Evolutionary conservation across 2,329 filamentous ascomycete species (phyloP), one percentile per base, ranked within the genome.

Genomic region (Fusarium setosum): DNA sequence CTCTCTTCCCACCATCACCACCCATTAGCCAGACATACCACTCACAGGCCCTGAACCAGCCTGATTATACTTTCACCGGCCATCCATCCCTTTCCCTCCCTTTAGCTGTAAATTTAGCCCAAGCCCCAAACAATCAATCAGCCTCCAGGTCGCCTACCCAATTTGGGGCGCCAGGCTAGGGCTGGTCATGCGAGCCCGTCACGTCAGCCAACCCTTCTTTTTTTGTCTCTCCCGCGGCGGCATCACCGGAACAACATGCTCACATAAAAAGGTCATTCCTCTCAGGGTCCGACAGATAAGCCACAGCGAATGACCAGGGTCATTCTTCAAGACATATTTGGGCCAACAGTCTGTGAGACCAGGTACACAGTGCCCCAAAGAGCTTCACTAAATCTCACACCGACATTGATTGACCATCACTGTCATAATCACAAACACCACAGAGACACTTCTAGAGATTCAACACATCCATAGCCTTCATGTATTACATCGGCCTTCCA

Each of bases 401-500:
- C 8, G 12, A 15, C 23, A 34, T 4, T 31, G n/a, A 29, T 18
- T 13, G n/a, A 9, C 18, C 12, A 40, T 37, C 13, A 34, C 20
- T n/a, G n/a, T n/a, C n/a, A n/a, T n/a, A 49, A 20, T 48, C 48
- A 42, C 47, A 12, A 12, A 23, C 32, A 32, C 49, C n/a, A 41
- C n/a, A 34, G 21, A 42, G 38, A 23, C 21, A 29, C 20, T 44
- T 9, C n/a, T 47, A 32, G 10, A 23, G 20, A 29, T 42, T 62
- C 8, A 55, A 47, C 50, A 61, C 29, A 62, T 60, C 56, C 49
- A 40, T 18, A 41, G 51, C 51, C 53, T 58, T 56, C 51, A 48
- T 70, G 68, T 58, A 70, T 70, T 70, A 71, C 37, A 72, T 23
- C 44, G 58, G 44, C 49, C 41, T 50, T 51, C 56, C 45, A 45